Evolutionary conservation across 2,329 filamentous ascomycete species (phyloP), one percentile per base, ranked within the genome.

Genomic region (Neocatenulostroma microsporum): DNA sequence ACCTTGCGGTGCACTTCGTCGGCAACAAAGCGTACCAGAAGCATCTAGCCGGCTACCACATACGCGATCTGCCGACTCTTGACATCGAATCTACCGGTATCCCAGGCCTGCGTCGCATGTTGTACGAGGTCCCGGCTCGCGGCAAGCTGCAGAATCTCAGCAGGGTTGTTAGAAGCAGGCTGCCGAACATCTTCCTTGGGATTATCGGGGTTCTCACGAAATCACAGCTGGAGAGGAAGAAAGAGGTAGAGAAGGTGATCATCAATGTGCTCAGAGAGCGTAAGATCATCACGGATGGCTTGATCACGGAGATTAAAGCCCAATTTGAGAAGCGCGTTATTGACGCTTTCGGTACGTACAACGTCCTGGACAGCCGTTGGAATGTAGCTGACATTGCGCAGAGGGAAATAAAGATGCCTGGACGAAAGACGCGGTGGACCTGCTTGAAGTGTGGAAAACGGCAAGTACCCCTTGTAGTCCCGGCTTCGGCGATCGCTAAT

Each of bases 11-110:
- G 2, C 28, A 30, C 27, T 50, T 36, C 30, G 36, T 50, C 1
- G 50, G 46, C 1, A 47, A 46, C 13, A 40, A 25, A 10, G 37
- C 42, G 11, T 51, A 51, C 33, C 40, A 42, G 27, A 40, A 47
- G 37, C 42, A 51, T 30, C 12, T 46, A 10, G 13, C 30, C 9
- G 36, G 33, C 14, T 40, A 37, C 30, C 30, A 43, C 10, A 21
- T 7, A 4, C 36, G 13, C 2, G 28, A 46, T 3, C 43, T 37
- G 4, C 44, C 48, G 5, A 15, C 25, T 7, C 38, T 50, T 1
- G 41, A 46, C 27, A 13, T 42, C 6, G 28, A 42, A 18, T 44
- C 35, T 3, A 50, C 47, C n/a, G 47, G 46, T 3, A 41, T 51
- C 19, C 50, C 49, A 3, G 33, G 9, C 6, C 20, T 52, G 6